Evolutionary conservation across 2,329 filamentous ascomycete genomes (phyloP).

Genomic region (Stagonosporopsis chrysanthemi): DNA sequence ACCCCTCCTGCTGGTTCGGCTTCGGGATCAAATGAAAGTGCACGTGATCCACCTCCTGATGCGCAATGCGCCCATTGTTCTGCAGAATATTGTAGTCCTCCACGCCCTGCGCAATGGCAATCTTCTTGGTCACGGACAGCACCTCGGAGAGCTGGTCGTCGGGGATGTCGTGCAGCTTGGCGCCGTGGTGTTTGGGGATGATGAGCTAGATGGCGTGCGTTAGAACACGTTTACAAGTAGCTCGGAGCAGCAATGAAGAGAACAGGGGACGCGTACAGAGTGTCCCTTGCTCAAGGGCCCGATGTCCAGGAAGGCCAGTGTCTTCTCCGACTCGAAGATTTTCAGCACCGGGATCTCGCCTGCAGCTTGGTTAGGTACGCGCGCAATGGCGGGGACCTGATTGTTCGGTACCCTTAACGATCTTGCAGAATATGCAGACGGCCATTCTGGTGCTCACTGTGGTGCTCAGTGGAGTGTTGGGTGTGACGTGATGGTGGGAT

Average conservation of each 20-base stretch:
- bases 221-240: background rate
- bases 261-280: conserved; percentile 69
- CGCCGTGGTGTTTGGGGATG: conserved; percentile 94
- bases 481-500: conserved; percentile 33
- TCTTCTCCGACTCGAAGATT: conserved; percentile 92
- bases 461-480: conserved; percentile 36
- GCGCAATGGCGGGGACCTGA: background rate
- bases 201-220: conserved; percentile 72
- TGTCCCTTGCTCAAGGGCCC: conserved; percentile 88
- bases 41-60: conserved; percentile 92
- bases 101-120: conserved; percentile 78
- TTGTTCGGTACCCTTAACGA: conserved; percentile 77
- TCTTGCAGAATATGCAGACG: conserved; percentile 96
- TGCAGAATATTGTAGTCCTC: conserved; percentile 92
- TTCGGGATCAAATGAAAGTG: conserved; percentile 99
- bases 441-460: conserved; percentile 58
- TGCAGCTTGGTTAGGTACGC: conserved; percentile 50
- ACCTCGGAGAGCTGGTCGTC: conserved; percentile 86
- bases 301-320: conserved; percentile 95
- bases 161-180: conserved; percentile 89
- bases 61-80: conserved; percentile 91
- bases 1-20: conserved; percentile 81
- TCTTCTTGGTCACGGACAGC: conserved; percentile 85
- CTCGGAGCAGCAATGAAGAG: too few relatives aligned
- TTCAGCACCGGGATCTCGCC: conserved; percentile 97